phyloP scores from a whole-genome alignment of 2,329 filamentous ascomycete genomes.

The Cordyceps farinosa region DNA sequence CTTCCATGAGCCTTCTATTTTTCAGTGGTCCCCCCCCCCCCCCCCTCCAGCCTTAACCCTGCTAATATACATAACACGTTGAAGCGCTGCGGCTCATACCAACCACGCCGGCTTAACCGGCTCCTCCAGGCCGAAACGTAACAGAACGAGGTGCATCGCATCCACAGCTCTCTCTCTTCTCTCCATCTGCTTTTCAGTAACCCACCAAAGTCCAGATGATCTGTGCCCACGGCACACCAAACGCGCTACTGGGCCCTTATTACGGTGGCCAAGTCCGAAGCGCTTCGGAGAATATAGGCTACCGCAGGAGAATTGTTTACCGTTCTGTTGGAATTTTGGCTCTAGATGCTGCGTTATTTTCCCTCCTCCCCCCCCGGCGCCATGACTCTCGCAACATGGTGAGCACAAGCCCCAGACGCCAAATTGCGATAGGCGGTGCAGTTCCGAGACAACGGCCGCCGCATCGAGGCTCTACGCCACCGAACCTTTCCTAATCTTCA shows the following conservation, averaged over 20 bases:
- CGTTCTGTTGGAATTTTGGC: neutral
- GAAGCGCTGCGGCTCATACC: no score
- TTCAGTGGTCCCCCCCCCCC: neutral
- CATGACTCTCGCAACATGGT: neutral
- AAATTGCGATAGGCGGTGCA: neutral
- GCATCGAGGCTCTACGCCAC: neutral
- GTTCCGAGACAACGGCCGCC: neutral
- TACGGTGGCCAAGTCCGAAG: neutral
- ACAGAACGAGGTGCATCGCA: neutral
- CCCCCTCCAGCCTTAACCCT: neutral
- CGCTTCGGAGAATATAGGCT: neutral
- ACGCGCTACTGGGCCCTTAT: neutral
- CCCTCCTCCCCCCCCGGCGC: neutral
- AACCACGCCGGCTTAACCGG: neutral
- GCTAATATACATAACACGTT: no score
- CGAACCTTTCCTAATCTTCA: no score
- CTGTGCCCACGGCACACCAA: neutral
- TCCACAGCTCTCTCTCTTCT: neutral
- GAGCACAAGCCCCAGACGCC: neutral
- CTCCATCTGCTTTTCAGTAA: neutral
- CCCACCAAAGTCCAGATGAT: neutral
- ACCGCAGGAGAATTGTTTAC: neutral
- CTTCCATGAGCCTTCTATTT: constrained; percentile 12
- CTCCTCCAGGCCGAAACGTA: neutral
- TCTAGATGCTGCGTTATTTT: neutral